Conservation (phyloP, 75 land plant species). For the Pinus tabuliformis region DNA sequence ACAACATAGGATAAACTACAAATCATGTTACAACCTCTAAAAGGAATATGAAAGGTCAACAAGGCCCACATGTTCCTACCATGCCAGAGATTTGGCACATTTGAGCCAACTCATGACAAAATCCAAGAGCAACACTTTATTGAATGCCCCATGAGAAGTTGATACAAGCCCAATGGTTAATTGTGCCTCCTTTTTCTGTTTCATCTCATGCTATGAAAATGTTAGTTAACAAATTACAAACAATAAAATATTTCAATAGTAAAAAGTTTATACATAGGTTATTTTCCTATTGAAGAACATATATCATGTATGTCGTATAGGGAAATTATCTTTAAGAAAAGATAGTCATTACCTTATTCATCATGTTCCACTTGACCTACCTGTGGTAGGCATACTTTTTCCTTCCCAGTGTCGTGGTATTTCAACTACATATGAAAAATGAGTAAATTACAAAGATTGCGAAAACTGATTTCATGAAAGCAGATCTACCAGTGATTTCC, state of each 20-base stretch:
- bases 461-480: too few species aligned
- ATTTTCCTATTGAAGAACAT: not conserved
- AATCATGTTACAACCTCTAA: not conserved
- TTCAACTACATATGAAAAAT: conserved; percentile 50
- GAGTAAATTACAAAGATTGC: not conserved
- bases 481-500: not conserved
- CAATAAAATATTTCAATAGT: not conserved
- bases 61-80: conserved; percentile 23
- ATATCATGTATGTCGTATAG: not conserved
- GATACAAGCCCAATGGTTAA: conserved; percentile 69
- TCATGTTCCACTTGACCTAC: conserved; percentile 97
- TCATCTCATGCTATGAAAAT: conserved; percentile 1
- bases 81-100: conserved; percentile 78
- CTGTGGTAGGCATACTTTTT: conserved; percentile 75
- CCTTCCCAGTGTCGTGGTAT: conserved; percentile 80
- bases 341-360: conserved; percentile 59
- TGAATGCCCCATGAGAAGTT: conserved; percentile 69
- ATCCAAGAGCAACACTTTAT: conserved; percentile 57
- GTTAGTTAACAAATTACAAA: not conserved
- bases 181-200: conserved; percentile 72
- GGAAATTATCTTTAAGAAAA: not conserved
- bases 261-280: not conserved
- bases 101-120: conserved; percentile 69
- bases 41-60: not conserved
- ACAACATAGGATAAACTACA: not conserved